phyloP scores from a whole-genome alignment of 352 stramenopile genomes.

The Globisporangium irregulare region DNA sequence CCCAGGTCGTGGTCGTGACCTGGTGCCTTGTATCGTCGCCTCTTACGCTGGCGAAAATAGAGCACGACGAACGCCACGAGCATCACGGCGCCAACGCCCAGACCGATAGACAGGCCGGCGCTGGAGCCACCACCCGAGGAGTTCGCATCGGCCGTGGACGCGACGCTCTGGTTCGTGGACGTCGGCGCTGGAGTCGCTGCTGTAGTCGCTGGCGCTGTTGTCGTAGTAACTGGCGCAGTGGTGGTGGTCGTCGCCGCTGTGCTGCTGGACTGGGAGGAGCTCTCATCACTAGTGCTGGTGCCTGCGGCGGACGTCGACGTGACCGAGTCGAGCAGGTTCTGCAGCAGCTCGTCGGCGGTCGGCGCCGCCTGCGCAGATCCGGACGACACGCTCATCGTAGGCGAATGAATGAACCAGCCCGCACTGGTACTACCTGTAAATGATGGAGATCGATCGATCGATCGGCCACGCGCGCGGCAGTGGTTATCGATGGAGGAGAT shows the following conservation, averaged over 20 bases:
- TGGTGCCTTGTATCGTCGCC: constrained; percentile 3
- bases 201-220: neutral
- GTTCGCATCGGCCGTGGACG: constrained; percentile 4
- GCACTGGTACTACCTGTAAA: neutral
- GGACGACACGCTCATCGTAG: constrained; percentile 18
- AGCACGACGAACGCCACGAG: constrained; percentile 17
- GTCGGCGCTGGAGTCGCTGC: neutral
- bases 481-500: neutral
- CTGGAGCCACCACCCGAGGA: neutral
- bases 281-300: neutral
- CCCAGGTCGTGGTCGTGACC: constrained; percentile 14
- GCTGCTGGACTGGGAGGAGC: neutral
- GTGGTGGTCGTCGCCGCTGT: neutral
- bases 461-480: neutral
- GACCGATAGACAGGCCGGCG: constrained; percentile 12
- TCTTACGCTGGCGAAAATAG: constrained; percentile 18
- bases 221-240: neutral
- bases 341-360: constrained; percentile 17
- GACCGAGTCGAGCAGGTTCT: constrained; percentile 24
- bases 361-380: constrained; percentile 1
- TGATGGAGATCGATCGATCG: neutral
- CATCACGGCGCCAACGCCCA: constrained; percentile 13
- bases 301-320: constrained; percentile 6
- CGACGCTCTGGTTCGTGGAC: neutral
- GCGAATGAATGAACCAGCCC: neutral